Evolutionary conservation across 2,329 filamentous ascomycete species (phyloP).

Genomic region (Lasiodiplodia hormozganensis): DNA sequence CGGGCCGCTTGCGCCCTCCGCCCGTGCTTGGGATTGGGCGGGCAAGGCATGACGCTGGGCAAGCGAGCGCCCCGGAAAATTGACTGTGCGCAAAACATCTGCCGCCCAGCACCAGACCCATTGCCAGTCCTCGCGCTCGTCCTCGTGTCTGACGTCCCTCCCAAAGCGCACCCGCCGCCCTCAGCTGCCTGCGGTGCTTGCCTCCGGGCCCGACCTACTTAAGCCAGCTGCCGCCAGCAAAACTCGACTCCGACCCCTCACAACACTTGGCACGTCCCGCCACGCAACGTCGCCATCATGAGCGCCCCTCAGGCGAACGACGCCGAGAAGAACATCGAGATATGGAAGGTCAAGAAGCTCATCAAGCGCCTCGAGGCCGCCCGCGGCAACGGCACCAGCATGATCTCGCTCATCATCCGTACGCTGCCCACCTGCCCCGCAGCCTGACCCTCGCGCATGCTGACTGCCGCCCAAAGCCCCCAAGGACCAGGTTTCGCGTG

Average conservation of each 20-base stretch:
- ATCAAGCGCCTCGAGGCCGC: slow-evolving; percentile 98
- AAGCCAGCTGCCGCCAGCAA: slow-evolving; percentile 19
- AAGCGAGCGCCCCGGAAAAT: slow-evolving; percentile 23
- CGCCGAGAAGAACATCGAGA: slow-evolving; percentile 95
- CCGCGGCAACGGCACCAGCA: slow-evolving; percentile 97
- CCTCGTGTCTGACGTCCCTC: slow-evolving; percentile 4
- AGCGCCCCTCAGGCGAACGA: slow-evolving; percentile 68
- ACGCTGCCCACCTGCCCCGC: slow-evolving; percentile 48
- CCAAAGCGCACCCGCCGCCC: slow-evolving; percentile 3
- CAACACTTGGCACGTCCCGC: slow-evolving; percentile 25
- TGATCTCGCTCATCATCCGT: slow-evolving; percentile 99
- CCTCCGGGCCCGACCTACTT: slow-evolving; percentile 21
- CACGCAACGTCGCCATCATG: slow-evolving; percentile 37
- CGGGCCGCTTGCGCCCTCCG: background rate
- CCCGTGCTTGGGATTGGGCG: background rate
- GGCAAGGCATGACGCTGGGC: slow-evolving; percentile 8
- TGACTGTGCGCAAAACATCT: slow-evolving; percentile 29
- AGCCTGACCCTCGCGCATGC: background rate
- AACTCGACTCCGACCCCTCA: slow-evolving; percentile 26
- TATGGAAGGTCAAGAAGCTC: slow-evolving; percentile 99
- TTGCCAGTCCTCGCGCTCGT: slow-evolving; percentile 10
- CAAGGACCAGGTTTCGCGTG: slow-evolving; percentile 96
- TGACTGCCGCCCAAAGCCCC: slow-evolving; percentile 66
- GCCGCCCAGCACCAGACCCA: slow-evolving; percentile 7
- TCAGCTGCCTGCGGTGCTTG: slow-evolving; percentile 18